Evolutionary conservation across 139 green algal genomes (phyloP).

Genomic region (Diplosphaera chodatii): DNA sequence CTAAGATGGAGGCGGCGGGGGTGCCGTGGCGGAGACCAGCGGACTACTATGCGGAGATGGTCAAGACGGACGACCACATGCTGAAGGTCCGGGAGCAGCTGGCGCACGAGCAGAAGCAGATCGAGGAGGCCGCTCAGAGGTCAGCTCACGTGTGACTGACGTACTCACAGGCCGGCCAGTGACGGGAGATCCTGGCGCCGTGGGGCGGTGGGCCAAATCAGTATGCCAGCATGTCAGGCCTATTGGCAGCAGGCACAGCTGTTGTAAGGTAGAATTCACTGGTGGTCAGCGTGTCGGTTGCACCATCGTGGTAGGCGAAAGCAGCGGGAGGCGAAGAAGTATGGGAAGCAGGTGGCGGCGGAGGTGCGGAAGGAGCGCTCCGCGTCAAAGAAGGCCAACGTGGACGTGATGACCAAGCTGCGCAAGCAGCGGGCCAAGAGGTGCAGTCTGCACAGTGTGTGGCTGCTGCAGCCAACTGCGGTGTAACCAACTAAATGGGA

Average conservation of each 20-base stretch:
- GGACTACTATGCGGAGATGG: constrained; percentile 98
- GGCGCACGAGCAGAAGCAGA: constrained; percentile 73
- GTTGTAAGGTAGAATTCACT: too few relatives aligned
- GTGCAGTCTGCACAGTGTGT: too few relatives aligned
- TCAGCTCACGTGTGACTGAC: too few relatives aligned
- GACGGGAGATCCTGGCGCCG: too few relatives aligned
- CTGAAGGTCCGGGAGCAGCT: constrained; percentile 79
- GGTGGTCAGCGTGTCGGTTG: neutral
- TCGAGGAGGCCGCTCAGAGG: constrained; percentile 71
- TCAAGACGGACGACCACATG: constrained; percentile 97
- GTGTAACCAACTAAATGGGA: too few relatives aligned
- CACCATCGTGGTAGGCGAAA: constrained; percentile 57
- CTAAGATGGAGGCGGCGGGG: constrained; percentile 54
- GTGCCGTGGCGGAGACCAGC: constrained; percentile 69
- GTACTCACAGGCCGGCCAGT: too few relatives aligned
- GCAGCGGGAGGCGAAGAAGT: constrained; percentile 86
- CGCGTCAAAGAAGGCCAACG: constrained; percentile 76
- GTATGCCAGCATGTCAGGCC: too few relatives aligned
- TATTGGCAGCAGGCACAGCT: too few relatives aligned
- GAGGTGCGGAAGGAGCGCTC: constrained; percentile 78
- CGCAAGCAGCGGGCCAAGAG: constrained; percentile 57
- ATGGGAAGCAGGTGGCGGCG: constrained; percentile 82
- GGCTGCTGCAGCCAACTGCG: too few relatives aligned
- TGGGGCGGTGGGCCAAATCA: too few relatives aligned
- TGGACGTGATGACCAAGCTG: constrained; percentile 75